Conservation (phyloP, 164 flowering plant species). For the Dillenia turbinata region DNA sequence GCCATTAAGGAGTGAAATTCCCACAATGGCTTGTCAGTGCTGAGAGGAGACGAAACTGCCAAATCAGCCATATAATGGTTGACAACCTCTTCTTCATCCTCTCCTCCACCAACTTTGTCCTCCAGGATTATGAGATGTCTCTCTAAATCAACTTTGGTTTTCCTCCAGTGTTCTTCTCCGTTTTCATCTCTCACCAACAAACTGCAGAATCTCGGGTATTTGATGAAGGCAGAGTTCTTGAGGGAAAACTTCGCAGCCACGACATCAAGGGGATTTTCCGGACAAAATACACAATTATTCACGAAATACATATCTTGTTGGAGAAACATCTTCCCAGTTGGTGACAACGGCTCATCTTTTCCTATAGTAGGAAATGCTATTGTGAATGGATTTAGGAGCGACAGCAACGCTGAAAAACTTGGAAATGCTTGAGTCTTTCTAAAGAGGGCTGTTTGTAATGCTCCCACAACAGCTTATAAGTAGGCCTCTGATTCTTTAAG, state of each 20-base stretch:
- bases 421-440: too few species aligned
- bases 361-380: neutral
- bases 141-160: conserved; percentile 36
- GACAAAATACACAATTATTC: conserved; percentile 35
- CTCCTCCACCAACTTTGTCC: neutral
- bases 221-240: conserved; percentile 24
- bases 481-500: too few species aligned
- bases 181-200: conserved; percentile 40
- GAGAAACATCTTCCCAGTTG: conserved; percentile 48
- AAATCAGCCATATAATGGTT: conserved; percentile 53
- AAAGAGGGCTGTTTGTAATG: too few species aligned
- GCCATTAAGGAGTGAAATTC: conserved; percentile 47
- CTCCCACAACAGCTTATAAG: too few species aligned
- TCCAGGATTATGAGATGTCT: conserved; percentile 35
- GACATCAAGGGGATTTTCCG: conserved; percentile 28
- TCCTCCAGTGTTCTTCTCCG: conserved; percentile 50
- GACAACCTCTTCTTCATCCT: conserved; percentile 22
- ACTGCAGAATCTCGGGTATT: conserved; percentile 61
- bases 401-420: too few species aligned
- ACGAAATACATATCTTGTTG: conserved; percentile 36
- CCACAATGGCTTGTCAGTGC: conserved; percentile 60
- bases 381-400: too few species aligned
- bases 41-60: conserved; percentile 39
- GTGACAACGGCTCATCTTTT: conserved; percentile 46
- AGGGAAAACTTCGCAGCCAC: conserved; percentile 25